phyloP scores from a whole-genome alignment of 2,329 filamentous ascomycete species.

The Macrophomina phaseolina region DNA sequence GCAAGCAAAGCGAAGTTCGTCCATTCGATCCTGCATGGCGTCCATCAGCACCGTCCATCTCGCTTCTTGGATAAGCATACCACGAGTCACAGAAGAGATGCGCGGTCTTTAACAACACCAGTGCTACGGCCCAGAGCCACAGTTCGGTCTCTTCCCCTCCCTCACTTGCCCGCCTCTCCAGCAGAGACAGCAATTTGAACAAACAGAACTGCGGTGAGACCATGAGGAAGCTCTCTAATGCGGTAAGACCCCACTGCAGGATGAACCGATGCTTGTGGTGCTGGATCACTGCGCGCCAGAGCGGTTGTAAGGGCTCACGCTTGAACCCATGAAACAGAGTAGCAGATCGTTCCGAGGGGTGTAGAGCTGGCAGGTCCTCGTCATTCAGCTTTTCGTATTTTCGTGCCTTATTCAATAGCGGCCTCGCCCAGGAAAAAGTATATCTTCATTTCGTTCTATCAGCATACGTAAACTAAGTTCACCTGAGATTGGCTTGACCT shows the following conservation, averaged over 20 bases:
- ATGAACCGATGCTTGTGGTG: neutral
- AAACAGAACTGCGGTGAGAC: neutral
- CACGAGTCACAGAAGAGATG: constrained; percentile 1
- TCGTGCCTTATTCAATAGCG: neutral
- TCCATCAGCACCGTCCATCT: neutral
- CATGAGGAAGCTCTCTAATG: neutral
- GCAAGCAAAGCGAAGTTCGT: neutral
- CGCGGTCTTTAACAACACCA: neutral
- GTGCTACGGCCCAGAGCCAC: neutral
- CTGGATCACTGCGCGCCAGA: neutral
- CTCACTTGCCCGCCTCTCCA: neutral
- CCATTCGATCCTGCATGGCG: neutral
- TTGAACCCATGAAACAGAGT: neutral
- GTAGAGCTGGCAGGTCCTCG: neutral
- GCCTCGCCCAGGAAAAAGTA: neutral
- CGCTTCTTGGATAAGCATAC: neutral
- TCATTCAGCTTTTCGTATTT: neutral
- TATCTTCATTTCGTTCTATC: neutral
- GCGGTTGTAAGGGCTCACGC: neutral
- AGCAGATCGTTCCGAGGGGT: neutral
- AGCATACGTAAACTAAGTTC: no score
- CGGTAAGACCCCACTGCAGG: neutral
- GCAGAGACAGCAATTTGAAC: neutral
- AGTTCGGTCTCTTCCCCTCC: neutral
- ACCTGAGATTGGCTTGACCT: no score